These are phyloP conservation scores for Penicillium fuscoglaucum DNA, from an alignment of 2,329 filamentous ascomycete genomes.

Conservation along the genomic window DNA sequence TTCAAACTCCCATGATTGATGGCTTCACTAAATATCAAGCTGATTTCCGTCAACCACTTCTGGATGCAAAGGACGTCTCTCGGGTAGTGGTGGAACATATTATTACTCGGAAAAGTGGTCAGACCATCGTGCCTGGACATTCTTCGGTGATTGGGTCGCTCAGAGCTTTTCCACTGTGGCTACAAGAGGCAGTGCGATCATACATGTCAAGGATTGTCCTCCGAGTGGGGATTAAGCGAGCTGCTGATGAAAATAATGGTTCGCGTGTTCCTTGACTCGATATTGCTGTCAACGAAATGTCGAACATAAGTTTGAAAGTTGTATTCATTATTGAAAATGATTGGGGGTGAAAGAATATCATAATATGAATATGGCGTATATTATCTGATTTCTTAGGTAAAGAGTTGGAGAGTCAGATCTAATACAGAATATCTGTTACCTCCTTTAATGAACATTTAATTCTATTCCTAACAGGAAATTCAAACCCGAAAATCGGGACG, in stretches of 20 bases:
- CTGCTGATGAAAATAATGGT: not conserved
- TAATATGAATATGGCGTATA: not conserved
- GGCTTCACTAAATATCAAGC: slow-evolving; percentile 21
- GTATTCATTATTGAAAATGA: not conserved
- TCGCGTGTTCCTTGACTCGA: not conserved
- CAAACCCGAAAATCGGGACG: slow-evolving; percentile 32
- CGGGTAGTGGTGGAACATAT: slow-evolving; percentile 49
- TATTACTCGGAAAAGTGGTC: slow-evolving; percentile 45
- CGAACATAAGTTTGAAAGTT: not conserved
- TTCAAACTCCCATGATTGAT: slow-evolving; percentile 44
- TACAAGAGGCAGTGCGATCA: slow-evolving; percentile 10
- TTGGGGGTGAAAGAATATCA: not conserved
- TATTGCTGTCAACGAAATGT: not conserved
- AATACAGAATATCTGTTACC: no score
- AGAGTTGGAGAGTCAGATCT: not conserved
- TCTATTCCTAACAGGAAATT: not conserved
- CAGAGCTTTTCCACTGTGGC: slow-evolving; percentile 4
- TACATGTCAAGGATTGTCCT: slow-evolving; percentile 4
- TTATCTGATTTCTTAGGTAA: not conserved
- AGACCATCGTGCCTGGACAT: slow-evolving; percentile 44
- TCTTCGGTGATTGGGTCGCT: not conserved
- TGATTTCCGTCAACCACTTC: slow-evolving; percentile 18
- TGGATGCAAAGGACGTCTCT: slow-evolving; percentile 36
- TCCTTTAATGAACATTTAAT: not conserved
- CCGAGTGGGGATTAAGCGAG: slow-evolving; percentile 1